phyloP scores from a whole-genome alignment of 148 eudicot species.

The Spergularia bocconei region DNA sequence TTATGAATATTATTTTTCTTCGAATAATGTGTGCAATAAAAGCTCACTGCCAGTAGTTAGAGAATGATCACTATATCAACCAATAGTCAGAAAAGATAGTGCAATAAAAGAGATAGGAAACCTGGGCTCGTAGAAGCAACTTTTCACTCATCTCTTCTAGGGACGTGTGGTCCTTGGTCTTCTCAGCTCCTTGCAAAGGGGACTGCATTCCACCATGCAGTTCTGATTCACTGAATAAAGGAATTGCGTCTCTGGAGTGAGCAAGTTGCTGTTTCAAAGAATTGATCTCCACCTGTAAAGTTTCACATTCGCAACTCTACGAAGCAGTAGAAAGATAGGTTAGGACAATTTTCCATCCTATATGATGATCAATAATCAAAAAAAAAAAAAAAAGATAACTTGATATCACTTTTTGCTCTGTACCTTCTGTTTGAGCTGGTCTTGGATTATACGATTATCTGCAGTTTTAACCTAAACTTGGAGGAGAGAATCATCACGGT shows the following conservation, averaged over 20 bases:
- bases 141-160: constrained; percentile 39
- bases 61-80: background rate
- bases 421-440: constrained; percentile 92
- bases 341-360: background rate
- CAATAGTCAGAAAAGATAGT: background rate
- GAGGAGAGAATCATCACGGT: constrained; percentile 7
- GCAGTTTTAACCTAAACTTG: constrained; percentile 75
- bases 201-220: constrained; percentile 30
- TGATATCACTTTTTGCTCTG: background rate
- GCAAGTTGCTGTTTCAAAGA: constrained; percentile 79
- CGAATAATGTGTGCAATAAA: background rate
- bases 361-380: background rate
- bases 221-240: constrained; percentile 27
- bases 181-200: constrained; percentile 26
- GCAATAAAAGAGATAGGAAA: constrained; percentile 15
- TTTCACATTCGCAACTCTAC: constrained; percentile 81
- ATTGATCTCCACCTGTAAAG: constrained; percentile 55
- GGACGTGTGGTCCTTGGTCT: constrained; percentile 29
- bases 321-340: background rate
- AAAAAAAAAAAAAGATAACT: background rate
- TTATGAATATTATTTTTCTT: background rate
- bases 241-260: constrained; percentile 40
- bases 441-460: constrained; percentile 94
- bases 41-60: background rate
- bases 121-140: constrained; percentile 64